Conservation (phyloP, 257 asterid genomes). For the Nyctanthes arbortristis region DNA sequence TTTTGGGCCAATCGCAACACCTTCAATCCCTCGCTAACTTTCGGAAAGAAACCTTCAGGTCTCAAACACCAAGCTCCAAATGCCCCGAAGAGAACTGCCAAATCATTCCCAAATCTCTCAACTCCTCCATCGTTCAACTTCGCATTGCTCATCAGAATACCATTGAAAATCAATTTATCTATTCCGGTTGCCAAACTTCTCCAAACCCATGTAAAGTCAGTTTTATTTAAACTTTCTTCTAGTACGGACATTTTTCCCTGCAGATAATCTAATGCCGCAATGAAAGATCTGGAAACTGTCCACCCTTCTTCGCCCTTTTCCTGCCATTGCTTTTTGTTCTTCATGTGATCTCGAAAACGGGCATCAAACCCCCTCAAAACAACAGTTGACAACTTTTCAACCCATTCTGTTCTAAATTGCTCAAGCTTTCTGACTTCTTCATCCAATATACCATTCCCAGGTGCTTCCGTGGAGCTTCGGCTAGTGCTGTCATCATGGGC, state of each 20-base stretch:
- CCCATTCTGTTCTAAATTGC: conserved; percentile 74
- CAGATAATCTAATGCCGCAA: conserved; percentile 78
- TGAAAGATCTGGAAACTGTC: conserved; percentile 56
- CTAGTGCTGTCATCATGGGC: conserved; percentile 22
- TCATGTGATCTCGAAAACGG: conserved; percentile 71
- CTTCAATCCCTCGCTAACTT: conserved; percentile 68
- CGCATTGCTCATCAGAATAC: conserved; percentile 53
- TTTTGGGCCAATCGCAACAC: conserved; percentile 57
- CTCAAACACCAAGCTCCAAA: conserved; percentile 80
- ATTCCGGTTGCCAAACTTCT: conserved; percentile 75
- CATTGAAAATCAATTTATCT: conserved; percentile 56
- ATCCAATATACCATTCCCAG: conserved; percentile 43
- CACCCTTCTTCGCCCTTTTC: conserved; percentile 66
- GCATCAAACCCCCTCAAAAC: conserved; percentile 84
- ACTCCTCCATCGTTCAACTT: conserved; percentile 75
- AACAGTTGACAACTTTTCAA: conserved; percentile 80
- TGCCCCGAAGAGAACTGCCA: conserved; percentile 60
- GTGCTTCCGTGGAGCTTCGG: conserved; percentile 27
- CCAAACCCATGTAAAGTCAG: conserved; percentile 78
- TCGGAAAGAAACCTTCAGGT: conserved; percentile 97
- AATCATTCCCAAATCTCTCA: conserved; percentile 69
- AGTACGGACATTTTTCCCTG: conserved; percentile 67
- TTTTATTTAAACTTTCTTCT: conserved; percentile 60
- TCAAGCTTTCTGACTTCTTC: conserved; percentile 59
- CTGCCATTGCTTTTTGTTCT: conserved; percentile 90